These are phyloP conservation scores for Dioscorea zingiberensis DNA, from an alignment of 106 monocot genomes.

Conservation along the genomic window DNA sequence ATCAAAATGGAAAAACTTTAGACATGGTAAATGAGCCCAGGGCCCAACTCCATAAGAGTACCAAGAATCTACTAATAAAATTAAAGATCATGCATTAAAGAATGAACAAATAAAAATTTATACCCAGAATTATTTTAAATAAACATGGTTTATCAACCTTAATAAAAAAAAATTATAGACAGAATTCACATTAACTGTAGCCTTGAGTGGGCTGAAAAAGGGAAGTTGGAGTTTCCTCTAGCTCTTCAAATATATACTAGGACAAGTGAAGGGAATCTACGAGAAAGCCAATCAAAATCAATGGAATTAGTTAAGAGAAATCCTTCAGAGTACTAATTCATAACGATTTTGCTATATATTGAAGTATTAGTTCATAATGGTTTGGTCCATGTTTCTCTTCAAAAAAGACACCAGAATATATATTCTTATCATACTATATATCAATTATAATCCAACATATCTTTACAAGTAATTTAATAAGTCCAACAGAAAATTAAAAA, in stretches of 20 bases:
- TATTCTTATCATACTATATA: no score
- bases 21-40: neutral
- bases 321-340: neutral
- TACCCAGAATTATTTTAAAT: neutral
- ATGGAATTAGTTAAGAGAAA: neutral
- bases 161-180: no score
- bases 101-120: neutral
- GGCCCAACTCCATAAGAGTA: neutral
- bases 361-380: neutral
- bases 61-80: neutral
- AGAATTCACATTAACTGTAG: no score
- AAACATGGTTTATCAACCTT: no score
- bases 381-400: neutral
- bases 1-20: neutral
- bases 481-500: neutral
- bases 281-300: neutral
- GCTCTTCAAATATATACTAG: no score
- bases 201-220: no score
- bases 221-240: no score
- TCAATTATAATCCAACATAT: neutral
- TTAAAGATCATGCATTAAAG: neutral
- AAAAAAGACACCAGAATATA: neutral
- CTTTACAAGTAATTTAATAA: neutral
- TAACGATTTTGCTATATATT: no score
- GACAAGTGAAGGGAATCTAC: neutral